phyloP scores from a whole-genome alignment of 2,329 filamentous ascomycete species.

The Cordyceps javanica region DNA sequence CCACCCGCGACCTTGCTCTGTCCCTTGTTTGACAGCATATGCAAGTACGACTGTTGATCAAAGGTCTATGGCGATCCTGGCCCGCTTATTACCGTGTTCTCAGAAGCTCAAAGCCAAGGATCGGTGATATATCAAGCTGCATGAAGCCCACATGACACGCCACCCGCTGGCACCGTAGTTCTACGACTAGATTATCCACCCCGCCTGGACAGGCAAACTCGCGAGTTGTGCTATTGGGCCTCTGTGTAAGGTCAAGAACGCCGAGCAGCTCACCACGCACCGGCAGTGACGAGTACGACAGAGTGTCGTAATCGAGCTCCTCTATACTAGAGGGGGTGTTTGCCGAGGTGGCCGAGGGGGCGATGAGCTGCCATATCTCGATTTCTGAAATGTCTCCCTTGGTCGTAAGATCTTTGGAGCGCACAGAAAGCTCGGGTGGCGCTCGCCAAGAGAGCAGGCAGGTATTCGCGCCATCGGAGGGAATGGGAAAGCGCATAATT shows the following conservation, averaged over 20 bases:
- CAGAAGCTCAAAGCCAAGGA: slow-evolving; percentile 11
- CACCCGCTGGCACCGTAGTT: slow-evolving; percentile 10
- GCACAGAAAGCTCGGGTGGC: not conserved
- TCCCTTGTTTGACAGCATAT: no score
- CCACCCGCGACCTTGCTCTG: no score
- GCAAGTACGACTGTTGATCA: no score
- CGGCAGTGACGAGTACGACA: slow-evolving; percentile 8
- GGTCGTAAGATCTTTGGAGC: slow-evolving; percentile 1
- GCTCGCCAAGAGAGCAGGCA: slow-evolving; percentile 1
- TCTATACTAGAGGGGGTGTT: slow-evolving; percentile 1
- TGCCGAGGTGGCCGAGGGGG: not conserved
- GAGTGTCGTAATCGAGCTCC: slow-evolving; percentile 7
- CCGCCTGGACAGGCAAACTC: slow-evolving; percentile 5
- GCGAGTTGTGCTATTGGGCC: not conserved
- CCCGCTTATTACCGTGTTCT: not conserved
- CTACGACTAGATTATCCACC: slow-evolving; percentile 1
- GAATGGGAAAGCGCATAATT: not conserved
- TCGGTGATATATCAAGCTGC: slow-evolving; percentile 8
- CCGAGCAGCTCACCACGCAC: slow-evolving; percentile 11
- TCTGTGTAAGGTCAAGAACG: not conserved
- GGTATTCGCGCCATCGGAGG: not conserved
- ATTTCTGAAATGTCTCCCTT: slow-evolving; percentile 8
- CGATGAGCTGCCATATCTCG: slow-evolving; percentile 8
- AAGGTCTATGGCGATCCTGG: no score
- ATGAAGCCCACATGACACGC: slow-evolving; percentile 8